Evolutionary conservation across 2,329 filamentous ascomycete species (phyloP), one percentile per base, ranked within the genome.

Genomic region (Tricladium varicosporioides): DNA sequence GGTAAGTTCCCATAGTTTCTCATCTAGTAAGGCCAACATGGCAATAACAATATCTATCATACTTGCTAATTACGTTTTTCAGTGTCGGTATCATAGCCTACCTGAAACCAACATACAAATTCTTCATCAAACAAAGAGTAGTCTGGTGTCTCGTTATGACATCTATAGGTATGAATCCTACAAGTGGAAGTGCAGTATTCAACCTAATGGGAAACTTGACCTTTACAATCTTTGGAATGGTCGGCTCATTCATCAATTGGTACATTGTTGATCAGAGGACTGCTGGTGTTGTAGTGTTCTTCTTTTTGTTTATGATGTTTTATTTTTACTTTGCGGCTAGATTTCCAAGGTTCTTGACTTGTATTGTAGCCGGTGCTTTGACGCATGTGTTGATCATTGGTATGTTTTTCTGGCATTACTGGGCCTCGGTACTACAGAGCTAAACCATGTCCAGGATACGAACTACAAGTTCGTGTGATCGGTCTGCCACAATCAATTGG

Each of bases 71-170:
- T 27, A 27, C 22, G 22, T 27, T 10, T 40, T 40, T n/a, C n/a
- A 40, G 82, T 1, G 78, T 91, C 45, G 87, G 80, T 0, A 80
- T 91, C 46, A 69, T 89, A 1, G 83, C 79, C 0, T 89, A 82
- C 66, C 73, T 91, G 2, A 75, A 78, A 27, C 67, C 78, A 18
- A 87, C 87, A 0, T 84, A 89, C 61, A 63, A 65, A 0, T 91
- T 90, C 67, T 91, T 89, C 67, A 78, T 82, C 5, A 73, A 82
- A 45, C 84, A 91, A 64, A 78, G 88, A 7, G 73, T 90, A 1
- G 80, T 91, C 7, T 91, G 88, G 88, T 84, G 86, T 1, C 81
- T 90, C 76, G 87, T 91, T 61, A 89, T 91, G 58, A 53, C 53
- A 13, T 53, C 58, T 8, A 56, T 60, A 47, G 53, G 55, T 22